Evolutionary conservation across 441 rosid species (phyloP).

Genomic region (Geranium incanum): DNA sequence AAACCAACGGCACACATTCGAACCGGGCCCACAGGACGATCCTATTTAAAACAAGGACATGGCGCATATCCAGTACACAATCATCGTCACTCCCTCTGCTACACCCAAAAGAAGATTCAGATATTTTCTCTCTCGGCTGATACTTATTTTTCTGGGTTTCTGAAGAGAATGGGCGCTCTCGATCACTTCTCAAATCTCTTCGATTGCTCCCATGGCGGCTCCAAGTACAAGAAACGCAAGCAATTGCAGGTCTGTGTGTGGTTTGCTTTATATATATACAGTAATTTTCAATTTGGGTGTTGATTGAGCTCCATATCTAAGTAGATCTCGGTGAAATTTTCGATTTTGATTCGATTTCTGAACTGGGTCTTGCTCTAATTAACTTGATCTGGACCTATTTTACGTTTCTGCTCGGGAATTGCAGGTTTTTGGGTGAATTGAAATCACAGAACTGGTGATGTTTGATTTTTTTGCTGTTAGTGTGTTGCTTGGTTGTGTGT

Average conservation of each 20-base stretch:
- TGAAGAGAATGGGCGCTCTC: slow-evolving; percentile 58
- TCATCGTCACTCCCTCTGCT: neutral
- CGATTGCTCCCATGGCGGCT: slow-evolving; percentile 51
- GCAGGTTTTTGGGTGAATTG: neutral
- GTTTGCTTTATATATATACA: neutral
- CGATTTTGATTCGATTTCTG: neutral
- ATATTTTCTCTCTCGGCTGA: neutral
- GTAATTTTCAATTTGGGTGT: neutral
- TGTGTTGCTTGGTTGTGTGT: neutral
- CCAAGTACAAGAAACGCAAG: slow-evolving; percentile 51
- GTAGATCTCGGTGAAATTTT: neutral
- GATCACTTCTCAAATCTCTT: slow-evolving; percentile 73
- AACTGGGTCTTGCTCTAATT: slow-evolving; percentile 1
- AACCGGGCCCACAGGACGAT: neutral
- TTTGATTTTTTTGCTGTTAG: no score
- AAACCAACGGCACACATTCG: neutral
- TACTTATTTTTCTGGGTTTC: neutral
- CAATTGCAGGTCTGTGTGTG: slow-evolving; percentile 55
- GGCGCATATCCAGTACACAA: neutral
- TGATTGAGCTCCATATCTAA: neutral
- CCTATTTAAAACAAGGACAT: neutral
- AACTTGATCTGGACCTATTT: neutral
- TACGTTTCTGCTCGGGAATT: neutral
- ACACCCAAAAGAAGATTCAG: no score
- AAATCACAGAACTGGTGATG: neutral